Base-by-base conservation (phyloP, 495 filamentous ascomycete species). In the Xylaria venustula region DNA sequence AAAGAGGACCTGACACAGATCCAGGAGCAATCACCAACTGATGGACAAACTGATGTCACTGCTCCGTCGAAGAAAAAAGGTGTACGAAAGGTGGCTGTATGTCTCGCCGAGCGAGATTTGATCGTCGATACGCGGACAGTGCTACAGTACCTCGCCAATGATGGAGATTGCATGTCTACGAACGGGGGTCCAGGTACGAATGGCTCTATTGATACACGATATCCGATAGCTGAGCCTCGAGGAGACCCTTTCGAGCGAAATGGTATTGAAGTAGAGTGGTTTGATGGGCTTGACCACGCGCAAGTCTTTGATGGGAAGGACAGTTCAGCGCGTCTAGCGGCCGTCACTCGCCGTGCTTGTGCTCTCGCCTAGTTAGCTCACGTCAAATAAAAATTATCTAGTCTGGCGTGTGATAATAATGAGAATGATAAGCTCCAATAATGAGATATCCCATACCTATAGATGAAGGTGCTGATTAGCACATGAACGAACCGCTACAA, bases 201-300 rank as follows among this genome's bases (percentile, higher is more conserved):
- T 17, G 14, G 9, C 15, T 8, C 19, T 14, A 0, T 61, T 20
- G 47, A 58, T 19, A 55, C 30, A 40, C 34, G 44, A 17, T 22
- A 58, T 53, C 57, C 64, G 37, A 25, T 60, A 20, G 60, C 60
- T 48, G 22, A 34, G 53, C 28, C 7, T 53, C 60, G 32, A 54
- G 64, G 36, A 41, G 58, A 62, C n/a, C 28, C 70, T 42, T 80
- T 79, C 76, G 77, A 63, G 48, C 78, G 79, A 2, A 65, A 75
- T 17, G 86, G 82, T 7, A 64, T 88, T 30, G 81, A 88, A 63
- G 71, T 89, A 8, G 41, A 87, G 1, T 90, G 86, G 86, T 89
- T 81, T 62, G 73, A 79, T 9, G 73, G 78, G 12, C 65, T 87
- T 40, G 87, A 91, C 67, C 88, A 91, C 71, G 87, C 86, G 20